Conservation (phyloP, 176 grass and related monocot species). For the Carex cristatella region DNA sequence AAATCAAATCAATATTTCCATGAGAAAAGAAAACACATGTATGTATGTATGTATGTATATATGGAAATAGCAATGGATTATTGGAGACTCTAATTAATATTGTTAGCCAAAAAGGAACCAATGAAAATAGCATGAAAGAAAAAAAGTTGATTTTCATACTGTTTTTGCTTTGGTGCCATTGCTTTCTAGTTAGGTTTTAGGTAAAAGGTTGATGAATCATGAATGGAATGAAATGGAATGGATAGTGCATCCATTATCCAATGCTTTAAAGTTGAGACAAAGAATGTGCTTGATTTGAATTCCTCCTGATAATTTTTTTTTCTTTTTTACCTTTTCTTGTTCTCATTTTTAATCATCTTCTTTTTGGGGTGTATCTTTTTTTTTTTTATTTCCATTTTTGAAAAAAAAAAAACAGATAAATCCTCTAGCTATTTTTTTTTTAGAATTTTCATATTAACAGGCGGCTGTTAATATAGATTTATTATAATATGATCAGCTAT, state of each 20-base stretch:
- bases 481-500: too few species aligned
- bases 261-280: constrained; percentile 32
- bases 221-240: background rate
- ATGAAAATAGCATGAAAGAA: constrained; percentile 18
- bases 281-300: constrained; percentile 21
- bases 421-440: too few species aligned
- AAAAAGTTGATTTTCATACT: background rate
- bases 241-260: constrained; percentile 15
- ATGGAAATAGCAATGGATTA: background rate
- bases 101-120: constrained; percentile 7
- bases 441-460: too few species aligned
- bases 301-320: background rate
- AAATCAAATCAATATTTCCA: background rate
- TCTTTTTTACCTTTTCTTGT: background rate
- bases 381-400: background rate
- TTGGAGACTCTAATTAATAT: background rate
- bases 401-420: too few species aligned
- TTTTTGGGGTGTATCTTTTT: background rate
- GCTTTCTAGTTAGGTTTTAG: constrained; percentile 25
- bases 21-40: background rate
- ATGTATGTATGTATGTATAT: background rate
- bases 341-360: background rate
- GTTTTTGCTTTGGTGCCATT: background rate
- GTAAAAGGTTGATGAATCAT: constrained; percentile 23
- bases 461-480: too few species aligned